Base-by-base conservation (phyloP, 2,329 filamentous ascomycete species). In the Chalara sp. region DNA sequence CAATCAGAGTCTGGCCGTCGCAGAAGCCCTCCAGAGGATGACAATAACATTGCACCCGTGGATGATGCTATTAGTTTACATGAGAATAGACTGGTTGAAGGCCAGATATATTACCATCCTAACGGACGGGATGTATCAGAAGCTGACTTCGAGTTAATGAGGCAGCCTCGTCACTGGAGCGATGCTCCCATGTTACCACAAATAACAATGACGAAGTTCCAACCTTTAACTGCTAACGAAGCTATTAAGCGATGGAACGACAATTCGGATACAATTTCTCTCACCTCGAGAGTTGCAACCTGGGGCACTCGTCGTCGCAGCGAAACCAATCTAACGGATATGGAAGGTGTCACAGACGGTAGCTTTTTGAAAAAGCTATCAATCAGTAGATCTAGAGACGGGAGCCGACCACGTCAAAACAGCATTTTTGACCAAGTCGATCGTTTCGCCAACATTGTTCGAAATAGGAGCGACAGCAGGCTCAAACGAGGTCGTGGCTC, bases 221-320 rank as follows among this genome's bases (percentile, higher is more conserved):
- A 76, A 50, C 73, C 74, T 13, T 58, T 64, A 33, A 76, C 73
- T 3, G 71, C 75, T 1, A 76, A 73, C 49, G 72, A 72, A 30
- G 75, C 74, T 6, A 76, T 78, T 56, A 68, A 66, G 63, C 66
- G 68, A 35, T 77, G 72, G 61, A 65, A 65, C 21, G 56, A 61
- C 37, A 66, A 69, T 51, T 68, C 73, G 4, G 73, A 75, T 50
- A 70, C 73, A 31, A 66, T 76, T 31, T 84, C 81, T 0, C 70
- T 83, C 8, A 65, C 82, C 7, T 85, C 81, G 2, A 72, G 79
- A 54, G 76, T 81, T 11, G 84, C 84, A 13, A 89, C 85, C 0
- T 83, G 85, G 74, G 85, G 85, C 12, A 89, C 85, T 1, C 76
- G 80, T 6, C 78, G 83, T 41, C 77, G 79, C 51, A 85, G 84